Evolutionary conservation across 371 early-diverging fungal genomes (phyloP), one percentile per base, ranked within the genome.

Genomic region (Cladochytrium tenue): DNA sequence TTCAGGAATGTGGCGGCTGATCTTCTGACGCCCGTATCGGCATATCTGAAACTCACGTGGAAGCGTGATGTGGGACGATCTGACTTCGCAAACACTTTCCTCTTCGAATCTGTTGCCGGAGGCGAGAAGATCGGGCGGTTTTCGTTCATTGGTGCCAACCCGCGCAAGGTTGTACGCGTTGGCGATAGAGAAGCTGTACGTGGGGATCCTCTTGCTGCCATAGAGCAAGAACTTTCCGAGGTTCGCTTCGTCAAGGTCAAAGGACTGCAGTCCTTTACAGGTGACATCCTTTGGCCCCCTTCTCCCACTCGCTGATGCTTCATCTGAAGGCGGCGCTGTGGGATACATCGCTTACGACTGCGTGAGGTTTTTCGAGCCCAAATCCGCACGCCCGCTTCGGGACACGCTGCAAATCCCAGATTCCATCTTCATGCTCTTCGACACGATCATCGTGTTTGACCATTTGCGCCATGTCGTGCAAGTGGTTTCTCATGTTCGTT

Each of bases 321-420:
- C 26, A 25, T 30, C 63, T 71, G 61, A 64, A 79, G 94, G 97
- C 71, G 98, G 98, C 33, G 98, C 97, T 23, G 90, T 98, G 36
- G 98, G 98, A 17, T 98, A 94, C 76, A 90, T 98, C 58, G 85
- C 92, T 23, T 98, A 94, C 80, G 98, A 98, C 76, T 96, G 97
- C 68, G 91, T 94, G 33, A 89, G 93, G 70, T 92, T 94, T 71
- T 98, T 98, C 86, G 98, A 98, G 78, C 96, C 97, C 2, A 71
- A 67, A 32, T 74, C 80, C n/a, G 72, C 66, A 13, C 61, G 69
- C 23, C 87, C 91, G 1, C 70, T 96, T 36, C 75, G 80, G 32
- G 96, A 98, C 68, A 88, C 93, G 7, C 70, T 96, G 15, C 90
- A 83, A n/a, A 80, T 98, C 31, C 97, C 98, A 10, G 98, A 98